These are phyloP conservation scores for Tarenaya hassleriana DNA, from an alignment of 345 rosid species.

Conservation along the genomic window DNA sequence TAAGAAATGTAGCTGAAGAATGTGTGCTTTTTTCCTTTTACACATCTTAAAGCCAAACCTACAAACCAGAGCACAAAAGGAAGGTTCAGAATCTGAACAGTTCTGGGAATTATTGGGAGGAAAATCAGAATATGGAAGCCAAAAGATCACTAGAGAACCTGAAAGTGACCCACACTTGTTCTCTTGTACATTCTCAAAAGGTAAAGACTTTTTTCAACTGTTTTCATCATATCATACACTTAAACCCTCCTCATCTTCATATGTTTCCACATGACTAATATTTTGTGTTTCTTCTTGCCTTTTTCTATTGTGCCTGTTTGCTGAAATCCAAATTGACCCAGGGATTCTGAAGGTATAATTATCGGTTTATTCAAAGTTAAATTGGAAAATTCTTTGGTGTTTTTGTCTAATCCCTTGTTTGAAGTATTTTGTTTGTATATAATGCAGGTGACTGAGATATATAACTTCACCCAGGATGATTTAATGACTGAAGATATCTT, in stretches of 20 bases:
- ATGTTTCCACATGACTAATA: too few species aligned
- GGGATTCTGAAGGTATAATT: constrained; percentile 85
- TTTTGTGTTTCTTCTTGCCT: not conserved
- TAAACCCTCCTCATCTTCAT: not conserved
- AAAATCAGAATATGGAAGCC: constrained; percentile 71
- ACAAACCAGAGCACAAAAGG: constrained; percentile 85
- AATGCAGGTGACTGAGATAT: constrained; percentile 74
- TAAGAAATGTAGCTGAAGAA: constrained; percentile 13
- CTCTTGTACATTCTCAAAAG: constrained; percentile 70
- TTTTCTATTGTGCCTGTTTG: constrained; percentile 7
- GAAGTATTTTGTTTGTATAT: not conserved
- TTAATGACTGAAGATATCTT: constrained; percentile 97
- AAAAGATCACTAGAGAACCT: constrained; percentile 58
- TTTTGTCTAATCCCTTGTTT: not conserved
- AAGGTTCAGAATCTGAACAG: constrained; percentile 88
- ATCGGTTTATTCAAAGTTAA: not conserved
- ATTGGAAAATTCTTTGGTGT: constrained; percentile 8
- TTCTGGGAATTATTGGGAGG: constrained; percentile 93
- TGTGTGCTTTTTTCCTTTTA: constrained; percentile 15
- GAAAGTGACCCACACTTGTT: constrained; percentile 92
- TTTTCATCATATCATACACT: constrained; percentile 6
- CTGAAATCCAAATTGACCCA: constrained; percentile 30
- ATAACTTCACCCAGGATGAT: constrained; percentile 91
- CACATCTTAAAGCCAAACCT: constrained; percentile 56
- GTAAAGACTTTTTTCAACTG: constrained; percentile 29